Conservation (phyloP, 805 yeast species). For the Kluyveromyces aestuarii region DNA sequence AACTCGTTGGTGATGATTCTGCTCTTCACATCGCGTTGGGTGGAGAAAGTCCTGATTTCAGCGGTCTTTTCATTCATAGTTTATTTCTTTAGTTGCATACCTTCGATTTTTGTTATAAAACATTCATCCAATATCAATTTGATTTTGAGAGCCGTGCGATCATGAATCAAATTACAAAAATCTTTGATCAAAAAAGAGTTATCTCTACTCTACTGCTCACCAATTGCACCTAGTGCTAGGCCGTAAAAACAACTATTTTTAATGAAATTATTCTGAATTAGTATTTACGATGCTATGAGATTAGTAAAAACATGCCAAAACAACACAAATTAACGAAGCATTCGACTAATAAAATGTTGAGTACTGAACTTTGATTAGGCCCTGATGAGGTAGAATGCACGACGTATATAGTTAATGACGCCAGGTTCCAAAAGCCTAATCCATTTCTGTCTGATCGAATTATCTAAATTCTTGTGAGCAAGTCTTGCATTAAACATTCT, state of each 20-base stretch:
- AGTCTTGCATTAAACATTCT: conserved; percentile 3
- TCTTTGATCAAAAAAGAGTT: no score
- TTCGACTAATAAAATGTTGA: no score
- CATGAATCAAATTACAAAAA: no score
- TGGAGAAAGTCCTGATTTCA: not conserved
- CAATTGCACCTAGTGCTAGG: no score
- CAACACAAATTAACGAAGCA: no score
- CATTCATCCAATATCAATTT: not conserved
- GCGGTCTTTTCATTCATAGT: not conserved
- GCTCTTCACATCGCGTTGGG: not conserved
- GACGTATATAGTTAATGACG: conserved; percentile 2
- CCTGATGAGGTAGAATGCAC: conserved; percentile 4
- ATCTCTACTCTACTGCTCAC: no score
- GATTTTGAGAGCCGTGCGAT: not conserved
- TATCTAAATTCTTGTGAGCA: not conserved
- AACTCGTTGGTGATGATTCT: not conserved
- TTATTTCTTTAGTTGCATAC: no score
- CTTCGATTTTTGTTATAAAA: not conserved
- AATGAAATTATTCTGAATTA: not conserved
- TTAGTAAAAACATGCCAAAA: not conserved
- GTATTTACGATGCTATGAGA: not conserved
- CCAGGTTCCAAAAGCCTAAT: not conserved
- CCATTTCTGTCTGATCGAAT: not conserved
- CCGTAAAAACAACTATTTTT: no score
- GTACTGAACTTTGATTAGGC: not conserved